phyloP scores from a whole-genome alignment of 352 stramenopile species.

The Pythium utonaiense region DNA sequence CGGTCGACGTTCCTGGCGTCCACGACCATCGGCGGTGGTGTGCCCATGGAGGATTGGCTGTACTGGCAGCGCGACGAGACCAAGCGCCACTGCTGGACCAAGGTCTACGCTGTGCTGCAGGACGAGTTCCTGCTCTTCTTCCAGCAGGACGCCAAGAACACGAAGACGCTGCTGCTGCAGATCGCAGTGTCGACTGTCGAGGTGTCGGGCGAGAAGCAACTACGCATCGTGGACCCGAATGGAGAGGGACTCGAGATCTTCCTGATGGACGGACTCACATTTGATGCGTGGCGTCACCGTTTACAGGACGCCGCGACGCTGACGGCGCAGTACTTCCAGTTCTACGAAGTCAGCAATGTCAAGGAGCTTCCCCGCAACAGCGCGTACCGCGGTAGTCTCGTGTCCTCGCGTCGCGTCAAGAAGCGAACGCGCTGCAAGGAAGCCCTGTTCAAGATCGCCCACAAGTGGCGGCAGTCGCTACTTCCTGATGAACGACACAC shows the following conservation, averaged over 20 bases:
- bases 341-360: constrained; percentile 42
- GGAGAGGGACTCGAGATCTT: constrained; percentile 74
- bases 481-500: constrained; percentile 22
- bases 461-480: constrained; percentile 29
- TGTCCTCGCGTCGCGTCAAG: constrained; percentile 50
- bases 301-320: constrained; percentile 58
- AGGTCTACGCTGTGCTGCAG: constrained; percentile 74
- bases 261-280: constrained; percentile 50
- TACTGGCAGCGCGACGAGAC: constrained; percentile 78
- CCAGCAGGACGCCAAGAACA: constrained; percentile 47
- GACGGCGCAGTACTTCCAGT: constrained; percentile 64
- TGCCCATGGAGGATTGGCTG: constrained; percentile 71
- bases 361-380: constrained; percentile 55
- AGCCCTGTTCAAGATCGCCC: constrained; percentile 36
- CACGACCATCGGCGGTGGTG: constrained; percentile 25
- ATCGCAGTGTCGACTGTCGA: constrained; percentile 74
- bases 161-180: constrained; percentile 60
- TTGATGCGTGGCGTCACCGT: constrained; percentile 44
- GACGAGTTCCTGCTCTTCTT: constrained; percentile 83
- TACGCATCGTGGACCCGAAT: constrained; percentile 72
- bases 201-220: constrained; percentile 54
- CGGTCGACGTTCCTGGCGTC: constrained; percentile 45
- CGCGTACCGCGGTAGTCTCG: constrained; percentile 64
- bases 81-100: constrained; percentile 74
- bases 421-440: constrained; percentile 51